Base-by-base conservation (phyloP, 768 basidiomycete species). In the Leccinum sublutescens region DNA sequence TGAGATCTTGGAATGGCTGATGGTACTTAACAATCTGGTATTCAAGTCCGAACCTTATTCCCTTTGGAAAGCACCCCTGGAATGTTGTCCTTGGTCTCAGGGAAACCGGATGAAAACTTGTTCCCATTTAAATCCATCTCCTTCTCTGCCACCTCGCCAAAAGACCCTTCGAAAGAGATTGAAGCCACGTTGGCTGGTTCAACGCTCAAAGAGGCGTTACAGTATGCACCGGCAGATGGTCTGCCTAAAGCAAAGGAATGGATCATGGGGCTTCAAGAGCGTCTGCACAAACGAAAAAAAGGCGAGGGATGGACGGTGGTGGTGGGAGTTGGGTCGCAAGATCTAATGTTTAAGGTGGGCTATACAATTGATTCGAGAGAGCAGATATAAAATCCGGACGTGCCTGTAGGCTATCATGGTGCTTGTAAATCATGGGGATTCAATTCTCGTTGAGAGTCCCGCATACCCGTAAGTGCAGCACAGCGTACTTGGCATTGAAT, bases 241-340 rank as follows among this genome's bases (percentile, higher is more conserved):
- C 69, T 88, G 31, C 75, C 80, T n/a, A 75, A 75, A 15, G 74
- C 92, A 4, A 66, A 79, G 11, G 78, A 83, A 29, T 91, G 88
- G 88, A 63, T 91, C 4, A 73, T 77, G 50, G 82, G 81, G 5
- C 74, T 96, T 47, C 91, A 94, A 71, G 83, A 82, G 63, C 64
- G 70, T 14, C 76, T 79, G 48, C 92, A 96, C 66, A 81, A 82
- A 4, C 76, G 90, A 33, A 77, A 77, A 53, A 67, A 67, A 38
- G 80, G 76, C 0, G 82, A 82, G 61, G 85, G 85, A 5, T 96
- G 93, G 92, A 75, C 77, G 29, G 68, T 91, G 7, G 84, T 82
- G 49, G 76, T 94, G 14, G 90, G 91, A 1, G 77, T 80, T 38
- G 92, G 93, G 21, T 89, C 88, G 43, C 93, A 94, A 74, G 92